phyloP scores from a whole-genome alignment of 306 rosid species.

The Gastrolobium villosum region DNA sequence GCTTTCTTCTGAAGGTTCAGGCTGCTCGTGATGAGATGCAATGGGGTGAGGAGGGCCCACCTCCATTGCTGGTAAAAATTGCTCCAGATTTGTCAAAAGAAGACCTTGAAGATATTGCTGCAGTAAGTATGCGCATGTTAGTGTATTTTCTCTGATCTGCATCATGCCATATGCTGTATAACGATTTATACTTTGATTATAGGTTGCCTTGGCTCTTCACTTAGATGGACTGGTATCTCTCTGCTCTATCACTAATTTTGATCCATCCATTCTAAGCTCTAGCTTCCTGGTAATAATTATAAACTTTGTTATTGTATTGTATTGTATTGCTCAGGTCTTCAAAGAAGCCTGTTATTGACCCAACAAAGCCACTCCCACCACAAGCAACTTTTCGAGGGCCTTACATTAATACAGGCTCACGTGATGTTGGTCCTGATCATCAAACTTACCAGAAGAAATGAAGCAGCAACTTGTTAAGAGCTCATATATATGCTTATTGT shows the following conservation, averaged over 20 bases:
- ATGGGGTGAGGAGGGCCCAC: conserved; percentile 99
- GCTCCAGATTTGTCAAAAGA: conserved; percentile 95
- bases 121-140: conserved; percentile 64
- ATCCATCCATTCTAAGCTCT: too few species aligned
- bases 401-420: conserved; percentile 91
- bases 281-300: neutral
- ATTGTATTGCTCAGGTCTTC: conserved; percentile 68
- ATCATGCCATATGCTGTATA: conserved; percentile 42
- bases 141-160: conserved; percentile 24
- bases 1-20: conserved; percentile 73
- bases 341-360: conserved; percentile 81
- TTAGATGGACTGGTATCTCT: conserved; percentile 93
- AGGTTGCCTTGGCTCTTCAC: conserved; percentile 93
- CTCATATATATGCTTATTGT: too few species aligned
- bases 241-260: conserved; percentile 38
- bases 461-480: conserved; percentile 34
- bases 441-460: conserved; percentile 72
- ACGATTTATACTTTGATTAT: conserved; percentile 49
- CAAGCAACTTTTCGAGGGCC: conserved; percentile 99
- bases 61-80: conserved; percentile 99
- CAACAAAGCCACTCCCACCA: conserved; percentile 85
- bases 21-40: conserved; percentile 99
- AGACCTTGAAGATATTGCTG: conserved; percentile 99
- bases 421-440: conserved; percentile 86
- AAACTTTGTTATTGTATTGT: neutral